Base-by-base conservation (phyloP, 169 alveolate genomes). In the Plasmodium fragile region DNA sequence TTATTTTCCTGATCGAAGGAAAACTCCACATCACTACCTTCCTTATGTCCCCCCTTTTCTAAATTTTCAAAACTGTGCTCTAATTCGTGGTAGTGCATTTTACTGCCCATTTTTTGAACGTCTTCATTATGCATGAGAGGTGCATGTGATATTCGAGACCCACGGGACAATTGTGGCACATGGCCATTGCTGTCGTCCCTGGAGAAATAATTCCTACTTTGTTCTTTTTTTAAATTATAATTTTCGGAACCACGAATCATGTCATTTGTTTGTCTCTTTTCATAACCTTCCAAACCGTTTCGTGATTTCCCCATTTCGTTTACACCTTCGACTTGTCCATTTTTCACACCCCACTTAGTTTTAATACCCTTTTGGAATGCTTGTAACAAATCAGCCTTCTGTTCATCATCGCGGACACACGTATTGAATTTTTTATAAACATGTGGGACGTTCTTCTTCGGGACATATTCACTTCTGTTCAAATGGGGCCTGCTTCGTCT, bases 381-480 rank as follows among this genome's bases (percentile, higher is more conserved):
- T 18, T 41, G 72, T 11, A 89, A 59, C 52, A 89, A 25, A 59
- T 89, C 77, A 1, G 49, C 72, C 13, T 89, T 89, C 72, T 89
- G 45, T 22, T 89, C 89, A 13, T 59, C 73, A 55, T 72, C 55
- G 43, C 49, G 65, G 18, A 89, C 89, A 34, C 18, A 77, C 30
- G 87, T 89, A 28, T 89, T 89, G 34, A 78, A 89, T 79, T 89
- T 77, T 89, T 53, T 41, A 89, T 89, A 78, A n/a, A 7, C 75
- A 11, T 41, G 16, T 10, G 10, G 70, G 18, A 39, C 28, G 18
- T 49, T 78, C n/a, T 41, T 30, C 49, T 36, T 89, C 22, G 79
- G 70, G 34, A 78, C 71, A 89, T 89, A 59, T 18, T 89, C 94
- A 77, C 94, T 89, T 65, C 36, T 89, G 81, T 89, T 78, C 39